Base-by-base conservation (phyloP, 176 grass and related monocot species). In the Phoenix dactylifera region DNA sequence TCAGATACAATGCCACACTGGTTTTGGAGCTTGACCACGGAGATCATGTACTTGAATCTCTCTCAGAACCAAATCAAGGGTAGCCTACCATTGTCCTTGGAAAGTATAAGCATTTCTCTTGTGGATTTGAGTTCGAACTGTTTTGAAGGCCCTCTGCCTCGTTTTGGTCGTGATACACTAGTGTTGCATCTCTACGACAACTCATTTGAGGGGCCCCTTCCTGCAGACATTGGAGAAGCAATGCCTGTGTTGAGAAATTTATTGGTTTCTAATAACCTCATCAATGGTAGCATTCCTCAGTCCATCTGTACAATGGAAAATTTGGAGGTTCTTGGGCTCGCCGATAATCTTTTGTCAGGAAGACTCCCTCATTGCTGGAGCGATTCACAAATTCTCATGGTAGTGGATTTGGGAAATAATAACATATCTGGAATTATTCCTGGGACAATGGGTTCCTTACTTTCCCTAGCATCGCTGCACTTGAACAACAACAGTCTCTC, bases 31-130 rank as follows among this genome's bases (percentile, higher is more conserved):
- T 25, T 9, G 10, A 68, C 73, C 50, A 57, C 25, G 22, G 22
- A 29, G 0, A 4, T 4, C 18, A 0, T 0, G 3, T 9, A 5
- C 55, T 62, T 85, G 56, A 22, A 73, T 26, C 7, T 76, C 7
- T 70, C 72, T 3, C 3, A 48, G 5, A 77, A 77, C 16, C 39
- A 32, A n/a, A 30, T 77, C 16, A 62, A n/a, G 19, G 74, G 74
- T 6, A 18, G 22, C 22, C 52, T 81, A 59, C 71, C 71, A 15
- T 3, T 15, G 16, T 30, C 17, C 53, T 52, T 81, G 30, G 50
- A 67, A n/a, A 28, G 26, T 28, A 28, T 28, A 28, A 28, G 4
- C 26, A 28, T 62, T 68, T 24, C 64, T 65, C n/a, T 57, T 56
- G 3, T 49, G 52, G 28, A 22, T 49, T 39, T 39, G 6, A 17